Conservation (phyloP, 106 monocot species). For the Acanthochlamys bracteata region DNA sequence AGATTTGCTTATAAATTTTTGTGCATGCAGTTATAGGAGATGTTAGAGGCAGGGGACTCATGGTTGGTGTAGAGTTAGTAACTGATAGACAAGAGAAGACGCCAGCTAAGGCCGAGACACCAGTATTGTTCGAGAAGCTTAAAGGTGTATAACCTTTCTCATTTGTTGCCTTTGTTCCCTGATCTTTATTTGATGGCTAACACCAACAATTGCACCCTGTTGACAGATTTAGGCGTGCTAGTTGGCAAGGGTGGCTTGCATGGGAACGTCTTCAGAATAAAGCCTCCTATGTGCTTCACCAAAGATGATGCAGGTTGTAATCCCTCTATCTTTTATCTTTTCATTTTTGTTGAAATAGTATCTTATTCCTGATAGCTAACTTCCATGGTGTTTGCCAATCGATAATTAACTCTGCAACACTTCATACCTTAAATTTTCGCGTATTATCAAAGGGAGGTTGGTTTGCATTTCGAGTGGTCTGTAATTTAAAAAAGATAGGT, state of each 20-base stretch:
- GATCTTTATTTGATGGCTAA: background rate
- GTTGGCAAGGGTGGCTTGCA: conserved; percentile 96
- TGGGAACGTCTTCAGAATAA: conserved; percentile 95
- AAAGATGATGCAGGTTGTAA: conserved; percentile 89
- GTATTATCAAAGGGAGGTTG: no score
- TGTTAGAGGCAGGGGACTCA: conserved; percentile 90
- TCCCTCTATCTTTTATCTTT: background rate
- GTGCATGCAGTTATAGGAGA: conserved; percentile 78
- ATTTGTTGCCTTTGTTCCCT: background rate
- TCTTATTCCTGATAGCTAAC: no score
- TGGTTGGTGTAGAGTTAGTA: conserved; percentile 90
- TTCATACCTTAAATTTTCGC: background rate
- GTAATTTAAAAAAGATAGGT: no score
- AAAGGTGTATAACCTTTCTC: conserved; percentile 65
- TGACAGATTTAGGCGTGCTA: conserved; percentile 82
- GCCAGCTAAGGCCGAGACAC: conserved; percentile 78
- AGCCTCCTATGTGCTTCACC: conserved; percentile 97
- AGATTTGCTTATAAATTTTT: no score
- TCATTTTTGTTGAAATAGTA: no score
- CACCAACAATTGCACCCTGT: background rate
- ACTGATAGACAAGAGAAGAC: conserved; percentile 84
- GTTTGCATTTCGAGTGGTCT: no score
- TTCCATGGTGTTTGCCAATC: background rate
- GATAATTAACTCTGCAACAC: background rate
- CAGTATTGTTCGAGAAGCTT: conserved; percentile 67